A percentile compares a stretch with the other conserved stretches of the same genome.
Conservation (phyloP, 2,329 filamentous ascomycete genomes). For the Hymenoscyphus albidus region DNA sequence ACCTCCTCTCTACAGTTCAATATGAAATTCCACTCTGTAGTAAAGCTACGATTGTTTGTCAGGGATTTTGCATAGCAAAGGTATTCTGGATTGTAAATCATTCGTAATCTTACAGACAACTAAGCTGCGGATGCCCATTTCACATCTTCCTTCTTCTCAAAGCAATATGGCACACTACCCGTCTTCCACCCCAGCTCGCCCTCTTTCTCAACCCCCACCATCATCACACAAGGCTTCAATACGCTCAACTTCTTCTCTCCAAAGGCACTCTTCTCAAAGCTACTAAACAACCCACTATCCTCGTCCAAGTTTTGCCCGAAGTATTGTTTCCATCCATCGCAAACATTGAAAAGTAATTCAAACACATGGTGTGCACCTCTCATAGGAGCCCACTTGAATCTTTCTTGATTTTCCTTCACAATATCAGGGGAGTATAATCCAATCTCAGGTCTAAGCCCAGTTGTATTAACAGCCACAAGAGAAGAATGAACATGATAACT, state of each 20-base stretch:
- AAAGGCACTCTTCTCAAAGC: neutral
- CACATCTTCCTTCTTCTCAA: neutral
- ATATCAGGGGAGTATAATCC: constrained; percentile 51
- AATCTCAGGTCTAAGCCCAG: constrained; percentile 50
- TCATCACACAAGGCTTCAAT: neutral
- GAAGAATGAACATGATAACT: constrained; percentile 61
- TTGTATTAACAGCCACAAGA: constrained; percentile 61
- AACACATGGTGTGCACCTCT: constrained; percentile 8
- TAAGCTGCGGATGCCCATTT: neutral
- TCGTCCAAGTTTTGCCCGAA: neutral
- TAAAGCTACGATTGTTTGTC: too few relatives aligned
- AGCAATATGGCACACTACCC: neutral
- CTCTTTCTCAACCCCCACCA: neutral
- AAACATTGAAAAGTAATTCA: constrained; percentile 10
- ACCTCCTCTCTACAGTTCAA: too few relatives aligned
- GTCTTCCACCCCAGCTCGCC: neutral
- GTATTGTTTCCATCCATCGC: constrained; percentile 7
- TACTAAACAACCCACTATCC: neutral
- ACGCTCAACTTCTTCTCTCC: neutral
- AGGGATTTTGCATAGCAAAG: too few relatives aligned
- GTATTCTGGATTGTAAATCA: too few relatives aligned
- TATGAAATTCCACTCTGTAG: too few relatives aligned
- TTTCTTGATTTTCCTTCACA: constrained; percentile 10
- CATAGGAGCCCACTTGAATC: neutral
- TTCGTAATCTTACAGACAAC: neutral